Base-by-base conservation (phyloP, 106 monocot species). In the Cymbidium sinense region DNA sequence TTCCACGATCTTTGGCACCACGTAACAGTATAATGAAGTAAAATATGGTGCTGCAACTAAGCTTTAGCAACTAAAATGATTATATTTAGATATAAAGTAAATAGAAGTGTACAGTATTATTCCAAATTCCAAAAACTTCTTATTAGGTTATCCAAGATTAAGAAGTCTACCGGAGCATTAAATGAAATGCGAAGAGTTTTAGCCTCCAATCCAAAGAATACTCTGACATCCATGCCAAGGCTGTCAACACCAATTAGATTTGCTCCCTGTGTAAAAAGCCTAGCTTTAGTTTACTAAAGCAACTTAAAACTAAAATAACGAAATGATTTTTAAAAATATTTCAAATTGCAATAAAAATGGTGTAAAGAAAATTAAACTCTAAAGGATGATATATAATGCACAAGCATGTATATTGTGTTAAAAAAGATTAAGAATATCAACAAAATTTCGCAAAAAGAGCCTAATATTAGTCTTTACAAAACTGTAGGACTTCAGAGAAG, bases 211-310 rank as follows among this genome's bases (percentile, higher is more conserved):
- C 94, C 94, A 72, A 70, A 82, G 79, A 81, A 87, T 39, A 88
- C 84, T 82, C 94, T 82, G 27, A 95, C 89, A 83, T 95, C 94
- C 75, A 95, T 87, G 76, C 94, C 94, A 79, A 91, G 87, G 67
- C 91, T 86, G 78, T 95, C 94, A 19, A 95, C 80, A 25, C 94
- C 87, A 79, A 95, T 89, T 35, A 95, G 43, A 79, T 77, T 84
- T 83, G 94, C 89, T 78, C 78, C 77, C 94, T 95, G 79, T 64
- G 76, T 52, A 54, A 58, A 83, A 72, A 21, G 37, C 37, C 71
- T 72, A 23, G 34, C n/a, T 35, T 70, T 30, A 72, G 34, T 72
- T 39, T 72, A 39, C 1, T 19, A 72, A 72, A 72, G 71, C 20
- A 70, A 70, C 35, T 34, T 65, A 30, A 65, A 65, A 65, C 10